A percentile compares a stretch with the other conserved stretches of the same genome.
Conservation (phyloP, 2,329 filamentous ascomycete genomes). For the Decorospora gaudefroyi region DNA sequence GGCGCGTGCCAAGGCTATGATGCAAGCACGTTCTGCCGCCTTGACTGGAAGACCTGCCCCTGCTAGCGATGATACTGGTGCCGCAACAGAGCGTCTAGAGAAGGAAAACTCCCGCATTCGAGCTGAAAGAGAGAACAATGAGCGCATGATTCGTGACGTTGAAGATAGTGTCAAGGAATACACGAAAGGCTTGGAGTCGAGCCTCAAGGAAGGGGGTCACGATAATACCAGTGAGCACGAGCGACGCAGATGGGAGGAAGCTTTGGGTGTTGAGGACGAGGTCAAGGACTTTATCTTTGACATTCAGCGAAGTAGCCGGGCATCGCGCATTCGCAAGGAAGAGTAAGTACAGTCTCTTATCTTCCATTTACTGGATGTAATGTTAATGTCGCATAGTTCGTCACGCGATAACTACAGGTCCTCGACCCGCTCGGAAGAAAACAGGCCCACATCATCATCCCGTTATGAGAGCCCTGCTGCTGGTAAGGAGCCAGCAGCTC, state of each 20-base stretch:
- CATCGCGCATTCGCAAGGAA: constrained; percentile 69
- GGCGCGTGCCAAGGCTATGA: constrained; percentile 94
- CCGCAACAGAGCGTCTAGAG: constrained; percentile 82
- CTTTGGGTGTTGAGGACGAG: constrained; percentile 91
- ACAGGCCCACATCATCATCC: constrained; percentile 35
- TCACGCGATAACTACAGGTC: constrained; percentile 43
- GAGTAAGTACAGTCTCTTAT: constrained; percentile 58
- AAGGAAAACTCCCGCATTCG: constrained; percentile 81
- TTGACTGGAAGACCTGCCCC: constrained; percentile 81
- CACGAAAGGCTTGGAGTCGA: constrained; percentile 80
- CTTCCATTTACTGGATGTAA: not conserved
- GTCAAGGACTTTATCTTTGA: constrained; percentile 98
- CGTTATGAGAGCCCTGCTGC: constrained; percentile 59
- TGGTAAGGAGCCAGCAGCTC: constrained; percentile 55
- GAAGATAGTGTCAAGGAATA: constrained; percentile 95
- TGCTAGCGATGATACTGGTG: constrained; percentile 71
- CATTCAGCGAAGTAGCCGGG: constrained; percentile 81
- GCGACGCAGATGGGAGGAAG: constrained; percentile 92
- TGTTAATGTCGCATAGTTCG: constrained; percentile 25
- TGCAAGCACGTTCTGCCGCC: constrained; percentile 95
- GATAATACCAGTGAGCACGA: constrained; percentile 85
- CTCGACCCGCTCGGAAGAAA: constrained; percentile 50
- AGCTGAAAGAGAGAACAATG: constrained; percentile 89
- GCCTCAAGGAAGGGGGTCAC: constrained; percentile 77
- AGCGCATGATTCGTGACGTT: constrained; percentile 94